These are phyloP conservation scores for Ascosphaera aggregata DNA, from an alignment of 2,329 filamentous ascomycete genomes.

Conservation along the genomic window DNA sequence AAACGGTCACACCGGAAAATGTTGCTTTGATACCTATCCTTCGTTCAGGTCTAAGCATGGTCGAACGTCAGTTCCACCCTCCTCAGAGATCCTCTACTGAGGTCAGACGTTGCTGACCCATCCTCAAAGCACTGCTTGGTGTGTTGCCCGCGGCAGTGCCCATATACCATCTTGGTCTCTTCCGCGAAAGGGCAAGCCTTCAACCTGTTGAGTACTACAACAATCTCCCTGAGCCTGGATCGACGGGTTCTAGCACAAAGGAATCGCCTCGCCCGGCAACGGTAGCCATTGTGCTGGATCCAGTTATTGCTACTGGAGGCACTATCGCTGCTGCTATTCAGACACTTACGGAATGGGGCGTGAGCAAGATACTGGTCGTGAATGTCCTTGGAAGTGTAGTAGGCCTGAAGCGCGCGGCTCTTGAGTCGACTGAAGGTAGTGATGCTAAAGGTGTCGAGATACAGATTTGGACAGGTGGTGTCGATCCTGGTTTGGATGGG, in stretches of 20 bases:
- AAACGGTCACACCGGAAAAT: slow-evolving; percentile 36
- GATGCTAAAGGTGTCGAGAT: slow-evolving; percentile 18
- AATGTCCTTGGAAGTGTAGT: slow-evolving; percentile 47
- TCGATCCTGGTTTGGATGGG: slow-evolving; percentile 52
- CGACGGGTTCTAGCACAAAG: slow-evolving; percentile 8
- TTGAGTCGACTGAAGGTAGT: slow-evolving; percentile 52
- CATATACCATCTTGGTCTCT: slow-evolving; percentile 84
- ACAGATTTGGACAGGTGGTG: slow-evolving; percentile 64
- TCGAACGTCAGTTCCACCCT: slow-evolving; percentile 36
- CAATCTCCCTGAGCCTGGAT: slow-evolving; percentile 49
- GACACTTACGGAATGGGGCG: slow-evolving; percentile 75
- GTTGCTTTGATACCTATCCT: slow-evolving; percentile 79
- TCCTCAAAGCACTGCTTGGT: slow-evolving; percentile 42
- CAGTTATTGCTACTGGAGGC: slow-evolving; percentile 80
- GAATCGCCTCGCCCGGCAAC: slow-evolving; percentile 24
- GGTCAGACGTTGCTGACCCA: slow-evolving; percentile 4
- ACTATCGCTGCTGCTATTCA: slow-evolving; percentile 80
- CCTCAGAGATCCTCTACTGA: background rate
- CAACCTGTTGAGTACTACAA: slow-evolving; percentile 95
- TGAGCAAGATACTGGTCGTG: slow-evolving; percentile 55
- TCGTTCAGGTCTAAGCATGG: slow-evolving; percentile 78
- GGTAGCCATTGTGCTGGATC: slow-evolving; percentile 70
- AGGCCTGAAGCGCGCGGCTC: slow-evolving; percentile 49
- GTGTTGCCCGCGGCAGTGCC: slow-evolving; percentile 61
- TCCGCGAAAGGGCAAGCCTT: slow-evolving; percentile 69